phyloP scores from a whole-genome alignment of 2,329 filamentous ascomycete species.

The Endothia cerciana region DNA sequence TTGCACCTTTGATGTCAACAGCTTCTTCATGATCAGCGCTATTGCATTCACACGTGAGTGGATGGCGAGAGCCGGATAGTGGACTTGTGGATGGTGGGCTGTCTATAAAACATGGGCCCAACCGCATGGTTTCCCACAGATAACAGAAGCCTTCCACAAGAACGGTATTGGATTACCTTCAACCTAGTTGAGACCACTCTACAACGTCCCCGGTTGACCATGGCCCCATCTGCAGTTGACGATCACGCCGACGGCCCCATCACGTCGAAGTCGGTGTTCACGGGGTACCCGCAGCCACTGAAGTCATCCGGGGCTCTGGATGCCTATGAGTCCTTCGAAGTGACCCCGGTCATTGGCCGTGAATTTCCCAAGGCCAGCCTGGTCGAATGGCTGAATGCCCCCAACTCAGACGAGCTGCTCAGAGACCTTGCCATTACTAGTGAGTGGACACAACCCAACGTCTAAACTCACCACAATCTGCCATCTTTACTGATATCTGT shows the following conservation, averaged over 20 bases:
- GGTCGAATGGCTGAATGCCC: conserved; percentile 62
- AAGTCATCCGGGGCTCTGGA: conserved; percentile 56
- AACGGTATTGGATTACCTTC: too few species aligned
- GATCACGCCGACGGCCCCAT: conserved; percentile 19
- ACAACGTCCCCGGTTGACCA: conserved; percentile 15
- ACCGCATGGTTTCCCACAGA: neutral
- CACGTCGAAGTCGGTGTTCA: conserved; percentile 18
- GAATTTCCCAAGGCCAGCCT: conserved; percentile 64
- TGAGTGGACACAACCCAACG: conserved; percentile 39
- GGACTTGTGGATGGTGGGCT: neutral
- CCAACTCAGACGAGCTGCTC: conserved; percentile 65
- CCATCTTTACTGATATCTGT: neutral
- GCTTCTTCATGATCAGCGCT: neutral
- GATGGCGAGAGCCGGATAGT: neutral
- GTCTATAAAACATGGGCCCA: neutral
- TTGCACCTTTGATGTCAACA: neutral
- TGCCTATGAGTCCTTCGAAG: conserved; percentile 57
- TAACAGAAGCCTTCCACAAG: neutral
- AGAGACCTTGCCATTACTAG: conserved; percentile 70
- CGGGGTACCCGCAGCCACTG: conserved; percentile 42
- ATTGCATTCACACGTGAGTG: neutral
- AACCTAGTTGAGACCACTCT: neutral
- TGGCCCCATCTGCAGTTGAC: conserved; percentile 35
- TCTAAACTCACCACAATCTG: neutral
- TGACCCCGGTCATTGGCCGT: conserved; percentile 64